These are phyloP conservation scores for Rhododendron molle DNA, from an alignment of 148 eudicot genomes.

Conservation along the genomic window DNA sequence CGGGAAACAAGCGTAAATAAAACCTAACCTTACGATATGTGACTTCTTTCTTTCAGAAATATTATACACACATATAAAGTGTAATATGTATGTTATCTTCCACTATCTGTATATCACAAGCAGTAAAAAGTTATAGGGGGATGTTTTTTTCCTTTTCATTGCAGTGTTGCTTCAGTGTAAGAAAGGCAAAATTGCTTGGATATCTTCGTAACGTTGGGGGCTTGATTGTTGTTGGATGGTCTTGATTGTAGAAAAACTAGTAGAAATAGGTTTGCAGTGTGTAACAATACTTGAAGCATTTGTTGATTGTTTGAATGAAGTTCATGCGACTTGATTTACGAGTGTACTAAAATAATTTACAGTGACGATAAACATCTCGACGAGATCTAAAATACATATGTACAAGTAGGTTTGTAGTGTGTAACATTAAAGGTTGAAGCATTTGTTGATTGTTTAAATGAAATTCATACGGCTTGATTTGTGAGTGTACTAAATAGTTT, in stretches of 20 bases:
- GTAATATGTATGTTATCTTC: neutral
- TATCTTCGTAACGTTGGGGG: neutral
- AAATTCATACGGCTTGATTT: neutral
- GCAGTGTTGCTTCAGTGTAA: neutral
- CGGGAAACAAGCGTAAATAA: slow-evolving; percentile 30
- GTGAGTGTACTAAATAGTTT: neutral
- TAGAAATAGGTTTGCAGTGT: neutral
- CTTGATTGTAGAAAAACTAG: neutral
- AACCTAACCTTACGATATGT: neutral
- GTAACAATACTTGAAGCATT: neutral
- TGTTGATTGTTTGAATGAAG: neutral
- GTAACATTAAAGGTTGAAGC: neutral
- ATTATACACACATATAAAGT: neutral
- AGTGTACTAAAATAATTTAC: neutral
- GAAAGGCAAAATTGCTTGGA: neutral
- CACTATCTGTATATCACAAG: neutral
- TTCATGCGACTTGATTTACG: neutral
- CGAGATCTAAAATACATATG: neutral
- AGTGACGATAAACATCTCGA: neutral
- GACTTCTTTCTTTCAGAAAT: neutral
- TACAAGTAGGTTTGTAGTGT: neutral
- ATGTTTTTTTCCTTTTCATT: neutral
- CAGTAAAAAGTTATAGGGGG: neutral
- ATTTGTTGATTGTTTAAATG: neutral
- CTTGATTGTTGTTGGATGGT: neutral